Percentiles rank a stretch among this genome's conserved stretches.
Evolutionary conservation across 371 early-diverging fungal species (phyloP).

Genomic region (Rhizopus delemar): DNA sequence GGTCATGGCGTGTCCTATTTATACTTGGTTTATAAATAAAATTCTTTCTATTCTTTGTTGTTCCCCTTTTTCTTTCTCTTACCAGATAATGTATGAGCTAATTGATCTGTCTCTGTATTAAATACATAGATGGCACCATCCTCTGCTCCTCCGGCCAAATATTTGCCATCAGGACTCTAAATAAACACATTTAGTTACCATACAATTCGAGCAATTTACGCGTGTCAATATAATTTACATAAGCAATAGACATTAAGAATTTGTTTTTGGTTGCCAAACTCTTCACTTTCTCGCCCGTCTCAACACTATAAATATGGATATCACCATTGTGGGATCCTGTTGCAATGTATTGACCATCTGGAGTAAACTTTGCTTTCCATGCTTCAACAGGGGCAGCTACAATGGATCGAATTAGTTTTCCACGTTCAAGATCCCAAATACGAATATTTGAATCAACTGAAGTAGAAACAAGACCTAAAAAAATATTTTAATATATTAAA

Average conservation of each 20-base stretch:
- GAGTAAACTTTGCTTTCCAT: slow-evolving; percentile 75
- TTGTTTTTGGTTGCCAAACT: slow-evolving; percentile 71
- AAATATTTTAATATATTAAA: neutral
- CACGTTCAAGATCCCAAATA: slow-evolving; percentile 72
- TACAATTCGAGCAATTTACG: neutral
- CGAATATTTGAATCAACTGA: slow-evolving; percentile 79
- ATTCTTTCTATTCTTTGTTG: slow-evolving; percentile 17
- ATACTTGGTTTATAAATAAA: neutral
- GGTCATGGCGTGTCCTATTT: slow-evolving; percentile 72
- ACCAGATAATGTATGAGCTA: slow-evolving; percentile 69
- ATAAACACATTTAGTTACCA: no score
- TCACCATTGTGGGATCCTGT: slow-evolving; percentile 78
- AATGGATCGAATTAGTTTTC: slow-evolving; percentile 55
- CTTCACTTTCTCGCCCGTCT: slow-evolving; percentile 62
- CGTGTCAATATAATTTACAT: slow-evolving; percentile 48
- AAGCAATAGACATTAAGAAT: slow-evolving; percentile 77
- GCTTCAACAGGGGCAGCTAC: slow-evolving; percentile 73
- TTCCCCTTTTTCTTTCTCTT: slow-evolving; percentile 17
- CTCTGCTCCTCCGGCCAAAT: slow-evolving; percentile 77
- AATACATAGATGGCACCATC: slow-evolving; percentile 77
- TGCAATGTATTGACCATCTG: slow-evolving; percentile 70
- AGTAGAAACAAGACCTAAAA: slow-evolving; percentile 67
- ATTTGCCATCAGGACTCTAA: slow-evolving; percentile 78
- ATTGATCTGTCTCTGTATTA: slow-evolving; percentile 68
- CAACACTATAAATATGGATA: slow-evolving; percentile 68